These are phyloP conservation scores for Ophiostoma ips DNA, from an alignment of 2,329 filamentous ascomycete genomes.

Conservation along the genomic window DNA sequence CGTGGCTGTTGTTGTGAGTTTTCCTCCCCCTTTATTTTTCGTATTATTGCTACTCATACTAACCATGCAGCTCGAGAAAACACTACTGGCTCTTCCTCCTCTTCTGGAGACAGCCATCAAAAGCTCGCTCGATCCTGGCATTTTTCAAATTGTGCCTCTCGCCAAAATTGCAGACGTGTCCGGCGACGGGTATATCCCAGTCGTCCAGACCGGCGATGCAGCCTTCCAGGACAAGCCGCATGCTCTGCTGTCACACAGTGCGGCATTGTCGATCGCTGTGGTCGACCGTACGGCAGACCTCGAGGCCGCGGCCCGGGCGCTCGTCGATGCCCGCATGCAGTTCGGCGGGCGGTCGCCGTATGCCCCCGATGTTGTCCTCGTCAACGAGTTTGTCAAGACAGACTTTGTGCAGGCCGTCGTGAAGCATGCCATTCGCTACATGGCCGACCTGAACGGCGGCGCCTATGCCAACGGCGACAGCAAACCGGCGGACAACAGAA, in stretches of 20 bases:
- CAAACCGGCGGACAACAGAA: background rate
- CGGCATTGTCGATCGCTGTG: conserved; percentile 18
- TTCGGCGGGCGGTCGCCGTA: conserved; percentile 45
- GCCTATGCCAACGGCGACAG: background rate
- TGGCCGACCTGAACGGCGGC: background rate
- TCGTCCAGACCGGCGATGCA: background rate
- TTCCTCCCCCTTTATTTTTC: background rate
- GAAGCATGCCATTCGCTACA: conserved; percentile 20
- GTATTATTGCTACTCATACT: background rate
- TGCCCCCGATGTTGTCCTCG: conserved; percentile 46
- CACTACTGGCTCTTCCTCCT: background rate
- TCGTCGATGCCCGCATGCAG: conserved; percentile 39
- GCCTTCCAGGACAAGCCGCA: background rate
- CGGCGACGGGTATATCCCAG: background rate
- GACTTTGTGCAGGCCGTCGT: conserved; percentile 37
- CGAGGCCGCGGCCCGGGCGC: conserved; percentile 33
- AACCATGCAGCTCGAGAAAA: background rate
- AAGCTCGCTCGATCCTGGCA: background rate
- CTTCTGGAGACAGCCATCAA: background rate
- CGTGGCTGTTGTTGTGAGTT: conserved; percentile 18
- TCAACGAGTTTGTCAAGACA: conserved; percentile 48
- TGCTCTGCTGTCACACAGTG: background rate
- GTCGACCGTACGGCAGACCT: conserved; percentile 48
- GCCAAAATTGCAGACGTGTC: background rate
- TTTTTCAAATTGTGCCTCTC: background rate